Evolutionary conservation across 1,284 basidiomycete genomes (phyloP).

Genomic region (Microstroma glucosiphilum): DNA sequence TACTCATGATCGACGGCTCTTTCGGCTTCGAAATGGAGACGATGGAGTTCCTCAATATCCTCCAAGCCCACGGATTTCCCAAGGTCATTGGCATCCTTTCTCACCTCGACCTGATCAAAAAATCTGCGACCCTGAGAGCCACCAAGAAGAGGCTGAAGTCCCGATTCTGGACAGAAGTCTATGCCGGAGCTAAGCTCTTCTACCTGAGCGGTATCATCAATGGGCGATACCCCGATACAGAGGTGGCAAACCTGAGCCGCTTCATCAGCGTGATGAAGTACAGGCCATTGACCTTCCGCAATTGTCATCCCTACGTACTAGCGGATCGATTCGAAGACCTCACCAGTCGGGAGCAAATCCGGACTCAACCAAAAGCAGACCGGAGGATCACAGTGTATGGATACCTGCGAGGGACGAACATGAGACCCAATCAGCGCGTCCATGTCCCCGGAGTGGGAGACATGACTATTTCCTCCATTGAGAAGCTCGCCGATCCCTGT

Average conservation of each 20-base stretch:
- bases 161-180: slow-evolving; percentile 99
- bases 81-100: slow-evolving; percentile 95
- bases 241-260: slow-evolving; percentile 82
- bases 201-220: slow-evolving; percentile 97
- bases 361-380: slow-evolving; percentile 79
- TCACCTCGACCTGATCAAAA: slow-evolving; percentile 95
- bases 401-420: slow-evolving; percentile 63
- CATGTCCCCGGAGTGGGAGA: slow-evolving; percentile 92
- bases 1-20: slow-evolving; percentile 95
- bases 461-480: slow-evolving; percentile 67
- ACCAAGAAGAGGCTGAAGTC: slow-evolving; percentile 95
- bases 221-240: slow-evolving; percentile 92
- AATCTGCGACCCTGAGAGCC: slow-evolving; percentile 73
- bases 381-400: slow-evolving; percentile 88
- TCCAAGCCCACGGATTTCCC: slow-evolving; percentile 94
- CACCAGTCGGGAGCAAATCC: slow-evolving; percentile 76
- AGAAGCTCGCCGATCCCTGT: slow-evolving; percentile 82
- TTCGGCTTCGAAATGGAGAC: slow-evolving; percentile 99
- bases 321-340: slow-evolving; percentile 92
- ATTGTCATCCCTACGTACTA: slow-evolving; percentile 90
- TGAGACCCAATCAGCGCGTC: slow-evolving; percentile 65
- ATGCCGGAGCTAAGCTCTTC: slow-evolving; percentile 96
- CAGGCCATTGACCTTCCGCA: slow-evolving; percentile 90
- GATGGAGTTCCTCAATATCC: slow-evolving; percentile 94
- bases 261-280: slow-evolving; percentile 99